Evolutionary conservation across 192 early-diverging fungal genomes (phyloP).

Genomic region (Diversispora eburnea): DNA sequence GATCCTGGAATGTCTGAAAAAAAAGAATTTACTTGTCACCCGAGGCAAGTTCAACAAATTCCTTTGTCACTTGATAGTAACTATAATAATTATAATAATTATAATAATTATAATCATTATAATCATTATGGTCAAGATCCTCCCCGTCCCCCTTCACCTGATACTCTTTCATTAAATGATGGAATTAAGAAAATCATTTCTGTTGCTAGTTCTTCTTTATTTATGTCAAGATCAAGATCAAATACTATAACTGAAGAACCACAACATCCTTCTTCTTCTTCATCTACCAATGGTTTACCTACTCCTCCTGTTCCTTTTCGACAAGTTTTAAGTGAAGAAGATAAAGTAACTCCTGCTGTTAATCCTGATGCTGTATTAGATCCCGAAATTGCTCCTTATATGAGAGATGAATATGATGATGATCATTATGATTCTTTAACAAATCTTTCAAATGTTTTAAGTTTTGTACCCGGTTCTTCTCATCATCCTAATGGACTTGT

Average conservation of each 20-base stretch:
- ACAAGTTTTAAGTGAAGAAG: slow-evolving; percentile 35
- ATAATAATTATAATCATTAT: background rate
- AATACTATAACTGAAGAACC: slow-evolving; percentile 39
- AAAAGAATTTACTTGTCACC: slow-evolving; percentile 24
- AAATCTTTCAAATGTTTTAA: slow-evolving; percentile 37
- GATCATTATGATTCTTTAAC: slow-evolving; percentile 40
- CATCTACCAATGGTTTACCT: slow-evolving; percentile 1
- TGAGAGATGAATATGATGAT: slow-evolving; percentile 60
- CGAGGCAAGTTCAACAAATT: slow-evolving; percentile 33
- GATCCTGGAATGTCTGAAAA: slow-evolving; percentile 30
- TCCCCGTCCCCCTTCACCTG: slow-evolving; percentile 21
- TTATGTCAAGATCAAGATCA: slow-evolving; percentile 42
- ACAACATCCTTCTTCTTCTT: too few species aligned
- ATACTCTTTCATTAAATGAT: slow-evolving; percentile 30
- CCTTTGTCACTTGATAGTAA: slow-evolving; percentile 37
- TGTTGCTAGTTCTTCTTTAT: slow-evolving; percentile 36
- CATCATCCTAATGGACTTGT: slow-evolving; percentile 1
- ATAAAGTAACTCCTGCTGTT: slow-evolving; percentile 32
- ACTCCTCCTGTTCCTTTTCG: slow-evolving; percentile 46
- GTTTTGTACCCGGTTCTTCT: slow-evolving; percentile 31
- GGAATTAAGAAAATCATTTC: slow-evolving; percentile 37
- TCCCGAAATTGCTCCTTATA: slow-evolving; percentile 58
- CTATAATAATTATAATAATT: slow-evolving; percentile 23
- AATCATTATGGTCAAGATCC: background rate
- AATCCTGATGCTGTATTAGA: slow-evolving; percentile 46